Evolutionary conservation across 305 asterid species (phyloP).

Genomic region (Fraxinus sp.): DNA sequence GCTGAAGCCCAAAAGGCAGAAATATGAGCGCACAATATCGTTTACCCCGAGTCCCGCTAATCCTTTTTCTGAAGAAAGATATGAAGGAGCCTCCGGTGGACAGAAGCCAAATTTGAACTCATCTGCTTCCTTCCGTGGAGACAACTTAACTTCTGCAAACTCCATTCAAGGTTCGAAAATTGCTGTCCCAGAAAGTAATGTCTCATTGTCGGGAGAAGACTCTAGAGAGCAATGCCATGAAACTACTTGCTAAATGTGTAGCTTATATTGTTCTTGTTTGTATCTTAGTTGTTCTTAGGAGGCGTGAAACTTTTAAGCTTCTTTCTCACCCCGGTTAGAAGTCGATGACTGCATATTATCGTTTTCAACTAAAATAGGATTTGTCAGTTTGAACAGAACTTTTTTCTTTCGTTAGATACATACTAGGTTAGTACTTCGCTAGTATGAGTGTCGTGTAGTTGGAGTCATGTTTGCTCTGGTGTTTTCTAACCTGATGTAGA

Average conservation of each 20-base stretch:
- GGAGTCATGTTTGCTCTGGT: slow-evolving; percentile 19
- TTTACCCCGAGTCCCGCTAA: slow-evolving; percentile 44
- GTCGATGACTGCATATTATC: slow-evolving; percentile 10
- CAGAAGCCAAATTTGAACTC: slow-evolving; percentile 44
- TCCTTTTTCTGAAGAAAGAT: slow-evolving; percentile 46
- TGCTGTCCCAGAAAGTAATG: slow-evolving; percentile 40
- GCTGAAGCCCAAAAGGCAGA: slow-evolving; percentile 62
- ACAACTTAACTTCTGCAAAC: slow-evolving; percentile 43
- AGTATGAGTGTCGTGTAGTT: slow-evolving; percentile 11
- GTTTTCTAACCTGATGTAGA: slow-evolving; percentile 3
- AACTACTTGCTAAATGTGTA: slow-evolving; percentile 37
- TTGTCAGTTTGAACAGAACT: slow-evolving; percentile 2
- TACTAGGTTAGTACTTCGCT: slow-evolving; percentile 28
- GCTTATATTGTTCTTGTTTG: slow-evolving; percentile 23
- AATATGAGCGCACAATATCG: slow-evolving; percentile 55
- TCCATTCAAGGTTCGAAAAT: slow-evolving; percentile 42
- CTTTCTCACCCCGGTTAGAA: slow-evolving; percentile 31
- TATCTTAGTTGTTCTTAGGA: slow-evolving; percentile 24
- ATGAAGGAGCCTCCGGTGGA: slow-evolving; percentile 34
- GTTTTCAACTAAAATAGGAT: slow-evolving; percentile 25
- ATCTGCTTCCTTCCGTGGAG: slow-evolving; percentile 53
- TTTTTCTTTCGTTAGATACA: slow-evolving; percentile 13
- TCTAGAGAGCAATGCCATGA: slow-evolving; percentile 55
- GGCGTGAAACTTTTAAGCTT: slow-evolving; percentile 36
- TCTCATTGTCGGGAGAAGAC: slow-evolving; percentile 45